These are phyloP conservation scores for Castanea crenata DNA, from an alignment of 306 rosid species.

Conservation along the genomic window DNA sequence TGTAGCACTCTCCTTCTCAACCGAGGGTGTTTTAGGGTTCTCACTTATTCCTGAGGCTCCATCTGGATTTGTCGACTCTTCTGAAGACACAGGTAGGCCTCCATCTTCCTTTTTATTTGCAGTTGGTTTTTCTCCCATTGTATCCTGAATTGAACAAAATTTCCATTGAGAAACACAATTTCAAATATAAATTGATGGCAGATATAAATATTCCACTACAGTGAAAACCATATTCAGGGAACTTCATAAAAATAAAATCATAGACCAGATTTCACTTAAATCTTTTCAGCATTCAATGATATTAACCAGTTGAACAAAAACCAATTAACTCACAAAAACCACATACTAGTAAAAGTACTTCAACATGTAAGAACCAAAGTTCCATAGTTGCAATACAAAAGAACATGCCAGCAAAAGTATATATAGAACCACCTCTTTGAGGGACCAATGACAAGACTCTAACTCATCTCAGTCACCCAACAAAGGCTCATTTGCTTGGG, in stretches of 20 bases:
- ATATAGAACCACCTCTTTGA: background rate
- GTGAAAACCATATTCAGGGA: background rate
- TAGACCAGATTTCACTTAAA: background rate
- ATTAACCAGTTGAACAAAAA: background rate
- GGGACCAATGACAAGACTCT: background rate
- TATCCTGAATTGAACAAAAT: conserved; percentile 40
- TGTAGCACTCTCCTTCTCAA: conserved; percentile 42
- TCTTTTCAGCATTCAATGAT: background rate
- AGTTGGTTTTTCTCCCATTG: conserved; percentile 42
- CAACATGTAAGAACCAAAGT: background rate
- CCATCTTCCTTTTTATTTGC: conserved; percentile 35
- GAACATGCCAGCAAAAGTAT: background rate
- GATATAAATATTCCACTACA: background rate
- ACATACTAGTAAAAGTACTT: background rate
- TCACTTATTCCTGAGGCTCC: conserved; percentile 43
- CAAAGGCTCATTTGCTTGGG: background rate
- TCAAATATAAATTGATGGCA: background rate
- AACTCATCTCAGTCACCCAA: conserved; percentile 1
- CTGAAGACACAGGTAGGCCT: conserved; percentile 35
- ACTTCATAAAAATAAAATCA: background rate
- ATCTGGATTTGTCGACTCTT: conserved; percentile 37
- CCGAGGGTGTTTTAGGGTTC: conserved; percentile 45
- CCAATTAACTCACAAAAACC: background rate
- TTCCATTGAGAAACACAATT: conserved; percentile 19
- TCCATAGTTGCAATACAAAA: background rate